phyloP scores from a whole-genome alignment of 345 rosid species.

The Camelina laxa region DNA sequence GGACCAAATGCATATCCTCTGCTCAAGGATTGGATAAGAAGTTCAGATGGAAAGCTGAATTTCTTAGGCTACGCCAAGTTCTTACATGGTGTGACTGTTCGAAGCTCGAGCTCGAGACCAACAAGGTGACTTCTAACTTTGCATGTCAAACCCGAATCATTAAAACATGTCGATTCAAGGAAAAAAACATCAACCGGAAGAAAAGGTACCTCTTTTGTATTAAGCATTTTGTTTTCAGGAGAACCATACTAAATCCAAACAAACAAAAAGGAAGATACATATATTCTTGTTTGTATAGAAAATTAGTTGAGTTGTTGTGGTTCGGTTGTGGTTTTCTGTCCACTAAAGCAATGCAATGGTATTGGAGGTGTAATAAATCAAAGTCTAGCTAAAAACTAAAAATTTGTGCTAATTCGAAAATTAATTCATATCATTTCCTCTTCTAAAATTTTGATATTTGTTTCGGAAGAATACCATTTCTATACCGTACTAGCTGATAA shows the following conservation, averaged over 20 bases:
- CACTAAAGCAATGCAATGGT: too few species aligned
- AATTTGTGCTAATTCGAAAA: too few species aligned
- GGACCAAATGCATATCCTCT: slow-evolving; percentile 71
- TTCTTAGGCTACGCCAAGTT: slow-evolving; percentile 85
- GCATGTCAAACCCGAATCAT: slow-evolving; percentile 21
- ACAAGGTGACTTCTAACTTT: slow-evolving; percentile 46
- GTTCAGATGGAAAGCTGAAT: slow-evolving; percentile 87
- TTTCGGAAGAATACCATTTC: too few species aligned
- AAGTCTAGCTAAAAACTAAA: too few species aligned
- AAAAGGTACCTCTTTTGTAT: slow-evolving; percentile 22
- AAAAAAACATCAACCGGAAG: slow-evolving; percentile 10
- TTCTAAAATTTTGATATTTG: too few species aligned
- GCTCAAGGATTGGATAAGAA: slow-evolving; percentile 89
- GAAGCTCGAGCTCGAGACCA: slow-evolving; percentile 61
- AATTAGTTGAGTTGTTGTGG: too few species aligned
- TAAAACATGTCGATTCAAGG: slow-evolving; percentile 21
- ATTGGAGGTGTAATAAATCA: too few species aligned
- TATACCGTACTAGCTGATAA: too few species aligned
- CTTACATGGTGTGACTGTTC: slow-evolving; percentile 81
- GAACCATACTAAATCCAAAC: slow-evolving; percentile 34
- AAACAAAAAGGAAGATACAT: neutral
- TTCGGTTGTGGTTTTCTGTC: too few species aligned
- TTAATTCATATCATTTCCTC: too few species aligned
- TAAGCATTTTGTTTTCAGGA: slow-evolving; percentile 33
- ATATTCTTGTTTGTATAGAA: neutral